A percentile compares a stretch with the other conserved stretches of the same genome.
Conservation (phyloP, 257 asterid genomes). For the Rehmannia glutinosa region DNA sequence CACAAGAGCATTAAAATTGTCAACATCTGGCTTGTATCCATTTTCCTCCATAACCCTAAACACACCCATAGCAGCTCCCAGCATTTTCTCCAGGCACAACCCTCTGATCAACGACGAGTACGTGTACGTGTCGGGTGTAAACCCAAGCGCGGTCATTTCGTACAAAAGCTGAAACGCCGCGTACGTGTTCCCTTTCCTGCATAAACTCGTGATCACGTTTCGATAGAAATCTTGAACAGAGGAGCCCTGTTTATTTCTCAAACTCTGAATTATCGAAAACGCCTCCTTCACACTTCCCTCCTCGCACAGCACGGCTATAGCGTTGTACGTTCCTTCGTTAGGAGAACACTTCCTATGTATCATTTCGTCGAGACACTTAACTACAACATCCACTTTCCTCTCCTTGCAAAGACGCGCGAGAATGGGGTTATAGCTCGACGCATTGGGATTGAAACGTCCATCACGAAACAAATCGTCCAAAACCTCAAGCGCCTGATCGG, state of each 20-base stretch:
- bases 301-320: constrained; percentile 65
- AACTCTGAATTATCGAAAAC: constrained; percentile 51
- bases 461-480: constrained; percentile 58
- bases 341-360: constrained; percentile 44
- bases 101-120: constrained; percentile 82
- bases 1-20: constrained; percentile 66
- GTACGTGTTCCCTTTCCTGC: constrained; percentile 71
- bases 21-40: constrained; percentile 50
- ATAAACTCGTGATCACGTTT: constrained; percentile 53
- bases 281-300: constrained; percentile 73
- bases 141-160: constrained; percentile 56
- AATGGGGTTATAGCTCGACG: constrained; percentile 79
- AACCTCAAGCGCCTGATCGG: constrained; percentile 62
- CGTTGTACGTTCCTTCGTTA: constrained; percentile 76
- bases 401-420: constrained; percentile 60
- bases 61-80: constrained; percentile 58
- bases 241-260: constrained; percentile 45
- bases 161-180: constrained; percentile 64
- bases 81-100: constrained; percentile 72
- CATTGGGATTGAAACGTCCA: constrained; percentile 56
- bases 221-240: constrained; percentile 55
- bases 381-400: constrained; percentile 51
- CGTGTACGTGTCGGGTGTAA: constrained; percentile 67
- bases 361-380: constrained; percentile 63
- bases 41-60: constrained; percentile 57